Evolutionary conservation across 306 rosid genomes (phyloP).

Genomic region (Begonia fuchsioides): DNA sequence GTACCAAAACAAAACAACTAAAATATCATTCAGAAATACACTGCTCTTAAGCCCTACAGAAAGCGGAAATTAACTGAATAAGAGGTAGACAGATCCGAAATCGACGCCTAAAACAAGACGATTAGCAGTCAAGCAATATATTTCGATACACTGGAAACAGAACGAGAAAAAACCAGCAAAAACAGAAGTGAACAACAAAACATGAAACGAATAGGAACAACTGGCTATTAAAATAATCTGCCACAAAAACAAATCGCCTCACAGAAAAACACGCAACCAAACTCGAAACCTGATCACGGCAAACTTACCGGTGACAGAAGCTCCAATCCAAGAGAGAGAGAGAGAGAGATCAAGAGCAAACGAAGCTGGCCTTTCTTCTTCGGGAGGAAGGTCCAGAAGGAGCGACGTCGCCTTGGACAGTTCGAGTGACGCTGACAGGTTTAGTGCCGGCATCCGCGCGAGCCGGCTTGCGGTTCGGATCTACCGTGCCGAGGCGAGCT

Average conservation of each 20-base stretch:
- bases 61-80: background rate
- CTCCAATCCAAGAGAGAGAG: too few species aligned
- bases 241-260: background rate
- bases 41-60: background rate
- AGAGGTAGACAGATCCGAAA: constrained; percentile 11
- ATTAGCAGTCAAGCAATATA: background rate
- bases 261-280: background rate
- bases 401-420: too few species aligned
- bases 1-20: background rate
- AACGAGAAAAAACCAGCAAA: background rate
- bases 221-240: background rate
- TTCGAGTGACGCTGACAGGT: too few species aligned
- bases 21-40: background rate
- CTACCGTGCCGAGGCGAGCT: too few species aligned
- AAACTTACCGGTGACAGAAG: too few species aligned
- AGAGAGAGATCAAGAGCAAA: too few species aligned
- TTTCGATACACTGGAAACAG: background rate
- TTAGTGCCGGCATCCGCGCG: too few species aligned
- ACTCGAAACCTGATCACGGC: too few species aligned
- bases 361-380: too few species aligned
- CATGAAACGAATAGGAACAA: background rate
- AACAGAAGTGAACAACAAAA: too few species aligned
- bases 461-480: too few species aligned
- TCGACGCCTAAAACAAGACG: background rate
- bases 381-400: too few species aligned